These are phyloP conservation scores for Lentinus tigrinus DNA, from an alignment of 768 basidiomycete species.

Conservation along the genomic window DNA sequence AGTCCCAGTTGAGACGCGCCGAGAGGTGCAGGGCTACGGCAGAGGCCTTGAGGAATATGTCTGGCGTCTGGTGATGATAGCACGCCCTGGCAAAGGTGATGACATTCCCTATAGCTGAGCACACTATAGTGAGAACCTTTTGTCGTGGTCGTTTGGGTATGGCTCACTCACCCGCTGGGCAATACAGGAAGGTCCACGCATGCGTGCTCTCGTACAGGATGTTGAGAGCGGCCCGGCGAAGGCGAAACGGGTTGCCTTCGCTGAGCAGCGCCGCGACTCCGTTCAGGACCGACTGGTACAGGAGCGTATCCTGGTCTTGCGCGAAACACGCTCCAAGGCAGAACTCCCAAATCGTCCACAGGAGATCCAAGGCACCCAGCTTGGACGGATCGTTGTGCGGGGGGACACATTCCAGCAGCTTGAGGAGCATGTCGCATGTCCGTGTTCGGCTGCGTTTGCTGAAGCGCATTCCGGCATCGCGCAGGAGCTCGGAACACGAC, in stretches of 20 bases:
- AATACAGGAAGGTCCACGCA: slow-evolving; percentile 1
- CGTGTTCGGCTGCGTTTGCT: background rate
- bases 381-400: background rate
- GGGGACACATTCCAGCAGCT: background rate
- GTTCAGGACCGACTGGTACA: background rate
- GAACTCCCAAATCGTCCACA: slow-evolving; percentile 8
- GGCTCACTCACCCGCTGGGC: slow-evolving; percentile 3
- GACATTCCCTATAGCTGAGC: background rate
- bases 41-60: slow-evolving; percentile 3
- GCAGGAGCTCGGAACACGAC: background rate
- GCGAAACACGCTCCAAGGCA: background rate
- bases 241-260: slow-evolving; percentile 3
- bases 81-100: background rate
- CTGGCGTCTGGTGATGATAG: background rate
- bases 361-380: background rate
- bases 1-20: background rate
- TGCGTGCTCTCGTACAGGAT: slow-evolving; percentile 4
- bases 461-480: background rate
- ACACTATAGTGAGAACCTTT: background rate
- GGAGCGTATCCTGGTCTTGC: background rate
- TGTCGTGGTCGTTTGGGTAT: too few species aligned
- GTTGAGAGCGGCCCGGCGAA: slow-evolving; percentile 7
- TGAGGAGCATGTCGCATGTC: background rate
- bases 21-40: background rate
- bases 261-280: background rate